These are phyloP conservation scores for Pinus taeda DNA, from an alignment of 75 land plant genomes.

Conservation along the genomic window DNA sequence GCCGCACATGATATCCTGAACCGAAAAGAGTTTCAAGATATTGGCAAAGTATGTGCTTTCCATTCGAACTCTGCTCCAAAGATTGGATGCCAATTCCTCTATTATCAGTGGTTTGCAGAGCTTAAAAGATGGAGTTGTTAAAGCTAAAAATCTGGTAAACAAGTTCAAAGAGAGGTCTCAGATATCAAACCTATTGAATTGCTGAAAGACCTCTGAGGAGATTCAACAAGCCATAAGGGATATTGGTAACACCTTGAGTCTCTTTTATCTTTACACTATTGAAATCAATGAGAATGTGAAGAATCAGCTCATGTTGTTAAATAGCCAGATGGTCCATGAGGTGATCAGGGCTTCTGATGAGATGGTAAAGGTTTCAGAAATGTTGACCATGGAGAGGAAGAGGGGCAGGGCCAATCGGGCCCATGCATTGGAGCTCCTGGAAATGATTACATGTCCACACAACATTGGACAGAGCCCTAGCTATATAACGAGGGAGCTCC, in stretches of 20 bases:
- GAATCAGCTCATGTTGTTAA: constrained; percentile 7
- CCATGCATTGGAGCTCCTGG: constrained; percentile 19
- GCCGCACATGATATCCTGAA: too few species aligned
- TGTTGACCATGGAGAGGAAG: constrained; percentile 10
- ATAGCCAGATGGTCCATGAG: constrained; percentile 21
- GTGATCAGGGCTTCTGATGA: constrained; percentile 21
- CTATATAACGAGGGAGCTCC: constrained; percentile 22
- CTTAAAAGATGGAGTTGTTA: constrained; percentile 13
- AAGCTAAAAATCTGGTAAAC: constrained; percentile 13
- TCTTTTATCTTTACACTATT: constrained; percentile 20
- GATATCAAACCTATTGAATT: constrained; percentile 23
- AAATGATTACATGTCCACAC: constrained; percentile 13
- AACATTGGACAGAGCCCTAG: constrained; percentile 18
- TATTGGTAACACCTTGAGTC: constrained; percentile 16
- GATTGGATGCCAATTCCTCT: neutral
- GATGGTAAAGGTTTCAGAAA: constrained; percentile 3
- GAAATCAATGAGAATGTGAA: constrained; percentile 19
- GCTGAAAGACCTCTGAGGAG: constrained; percentile 18
- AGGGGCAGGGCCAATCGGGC: constrained; percentile 25
- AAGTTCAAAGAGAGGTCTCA: constrained; percentile 15
- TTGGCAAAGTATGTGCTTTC: too few species aligned
- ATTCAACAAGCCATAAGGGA: constrained; percentile 16
- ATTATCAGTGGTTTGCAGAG: constrained; percentile 12
- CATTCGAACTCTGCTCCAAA: too few species aligned
- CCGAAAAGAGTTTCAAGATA: too few species aligned